phyloP scores from a whole-genome alignment of 306 rosid species.

The Vigna hirtella region DNA sequence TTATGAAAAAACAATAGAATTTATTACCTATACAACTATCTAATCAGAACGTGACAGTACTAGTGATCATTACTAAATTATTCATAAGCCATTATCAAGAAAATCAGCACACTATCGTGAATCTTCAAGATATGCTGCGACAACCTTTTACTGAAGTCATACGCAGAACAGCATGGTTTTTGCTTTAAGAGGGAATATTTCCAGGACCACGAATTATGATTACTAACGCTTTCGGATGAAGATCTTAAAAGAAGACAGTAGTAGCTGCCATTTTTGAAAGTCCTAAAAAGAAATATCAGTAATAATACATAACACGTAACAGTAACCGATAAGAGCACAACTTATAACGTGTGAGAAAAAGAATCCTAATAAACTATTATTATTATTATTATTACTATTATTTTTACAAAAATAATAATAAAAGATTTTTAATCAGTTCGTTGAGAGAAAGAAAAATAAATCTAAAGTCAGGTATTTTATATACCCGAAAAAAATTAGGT shows the following conservation, averaged over 20 bases:
- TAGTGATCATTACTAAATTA: no score
- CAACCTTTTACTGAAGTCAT: background rate
- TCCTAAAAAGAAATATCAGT: background rate
- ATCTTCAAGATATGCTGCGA: background rate
- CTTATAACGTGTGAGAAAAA: background rate
- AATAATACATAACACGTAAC: background rate
- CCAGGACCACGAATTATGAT: no score
- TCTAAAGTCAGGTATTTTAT: background rate
- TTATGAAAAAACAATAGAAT: no score
- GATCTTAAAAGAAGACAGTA: background rate
- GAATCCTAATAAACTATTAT: background rate
- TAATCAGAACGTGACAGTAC: no score
- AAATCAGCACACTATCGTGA: background rate
- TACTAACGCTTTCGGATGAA: background rate
- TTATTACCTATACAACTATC: no score
- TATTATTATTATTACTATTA: no score
- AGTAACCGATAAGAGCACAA: background rate
- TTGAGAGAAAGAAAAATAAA: background rate
- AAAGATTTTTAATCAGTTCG: background rate
- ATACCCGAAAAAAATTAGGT: background rate
- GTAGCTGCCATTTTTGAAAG: background rate
- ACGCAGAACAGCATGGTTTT: no score
- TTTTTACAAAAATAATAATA: background rate
- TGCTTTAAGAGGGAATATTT: background rate
- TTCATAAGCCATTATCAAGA: background rate